phyloP scores from a whole-genome alignment of 2,329 filamentous ascomycete genomes.

The Talaromyces rugulosus region DNA sequence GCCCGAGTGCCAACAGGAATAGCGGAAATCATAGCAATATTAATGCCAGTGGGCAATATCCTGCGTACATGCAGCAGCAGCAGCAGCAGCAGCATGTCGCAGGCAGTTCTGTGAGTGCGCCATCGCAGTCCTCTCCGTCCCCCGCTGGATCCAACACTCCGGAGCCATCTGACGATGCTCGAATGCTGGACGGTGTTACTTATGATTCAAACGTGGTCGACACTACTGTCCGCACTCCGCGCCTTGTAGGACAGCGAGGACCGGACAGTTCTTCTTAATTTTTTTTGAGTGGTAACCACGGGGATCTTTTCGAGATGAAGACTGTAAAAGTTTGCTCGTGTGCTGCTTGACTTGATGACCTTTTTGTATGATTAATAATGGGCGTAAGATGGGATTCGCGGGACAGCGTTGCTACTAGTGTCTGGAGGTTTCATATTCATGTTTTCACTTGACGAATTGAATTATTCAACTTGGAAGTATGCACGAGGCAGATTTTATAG shows the following conservation, averaged over 20 bases:
- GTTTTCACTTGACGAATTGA: neutral
- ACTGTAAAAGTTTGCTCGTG: neutral
- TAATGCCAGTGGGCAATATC: conserved; percentile 6
- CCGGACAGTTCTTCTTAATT: conserved; percentile 11
- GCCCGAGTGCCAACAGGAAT: conserved; percentile 22
- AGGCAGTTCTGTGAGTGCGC: conserved; percentile 40
- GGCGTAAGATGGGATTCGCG: neutral
- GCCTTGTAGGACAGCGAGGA: conserved; percentile 38
- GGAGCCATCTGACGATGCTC: conserved; percentile 50
- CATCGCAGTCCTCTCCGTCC: conserved; percentile 36
- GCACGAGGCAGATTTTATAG: neutral
- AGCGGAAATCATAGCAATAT: neutral
- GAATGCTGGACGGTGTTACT: conserved; percentile 64
- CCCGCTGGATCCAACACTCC: conserved; percentile 35
- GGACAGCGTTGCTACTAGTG: neutral
- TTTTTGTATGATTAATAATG: neutral
- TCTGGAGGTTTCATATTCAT: neutral
- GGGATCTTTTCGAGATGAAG: neutral
- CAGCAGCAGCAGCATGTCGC: conserved; percentile 16
- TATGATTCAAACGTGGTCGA: conserved; percentile 61
- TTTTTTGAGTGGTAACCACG: conserved; percentile 1
- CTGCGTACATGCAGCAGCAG: conserved; percentile 22
- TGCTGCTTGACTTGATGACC: neutral
- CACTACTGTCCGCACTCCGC: conserved; percentile 58
- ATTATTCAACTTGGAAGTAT: neutral